Base-by-base conservation (phyloP, 495 filamentous ascomycete genomes). In the Rhypophila decipiens region DNA sequence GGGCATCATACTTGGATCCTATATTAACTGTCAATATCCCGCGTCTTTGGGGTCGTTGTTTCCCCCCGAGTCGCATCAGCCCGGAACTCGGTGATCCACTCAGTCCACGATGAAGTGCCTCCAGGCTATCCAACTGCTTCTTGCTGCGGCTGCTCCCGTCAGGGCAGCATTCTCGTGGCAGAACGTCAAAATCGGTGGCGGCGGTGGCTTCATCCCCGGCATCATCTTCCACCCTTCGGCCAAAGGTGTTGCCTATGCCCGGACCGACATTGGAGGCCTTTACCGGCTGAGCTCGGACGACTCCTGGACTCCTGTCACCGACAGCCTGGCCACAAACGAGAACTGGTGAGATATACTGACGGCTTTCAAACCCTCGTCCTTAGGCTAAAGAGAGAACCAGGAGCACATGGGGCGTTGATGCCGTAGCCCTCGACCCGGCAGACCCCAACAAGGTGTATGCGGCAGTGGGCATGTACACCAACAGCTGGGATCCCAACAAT, bases 251-350 rank as follows among this genome's bases (percentile, higher is more conserved):
- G 78, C 77, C 0, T 84, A 84, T 53, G 75, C 76, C 27, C 67
- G 80, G 20, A 79, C 79, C 2, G 80, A 84, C 50, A 83, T 84
- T 54, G 80, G 80, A 7, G 78, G 80, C 19, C 63, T 76, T 15
- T 84, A 84, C 56, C 66, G 71, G 39, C 64, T 80, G 40, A 78
- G 79, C 44, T 13, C 68, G 5, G 55, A 63, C 43, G 75, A 80
- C 52, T 74, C 71, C 5, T 83, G 79, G 79, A 79, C 73, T 12
- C 57, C 79, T 5, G 44, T 83, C 27, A 74, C 71, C 5, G 79
- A 84, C 51, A 68, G 60, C 36, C 61, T 78, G 18, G 58, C 60
- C 13, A 72, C 74, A 13, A 54, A 78, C 38, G 64, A 58, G 11
- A 71, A 66, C 46, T 80, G 77, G 77, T 62, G 29, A 53, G 56